phyloP scores from a whole-genome alignment of 2,329 filamentous ascomycete genomes.

The Daldinia sp. region DNA sequence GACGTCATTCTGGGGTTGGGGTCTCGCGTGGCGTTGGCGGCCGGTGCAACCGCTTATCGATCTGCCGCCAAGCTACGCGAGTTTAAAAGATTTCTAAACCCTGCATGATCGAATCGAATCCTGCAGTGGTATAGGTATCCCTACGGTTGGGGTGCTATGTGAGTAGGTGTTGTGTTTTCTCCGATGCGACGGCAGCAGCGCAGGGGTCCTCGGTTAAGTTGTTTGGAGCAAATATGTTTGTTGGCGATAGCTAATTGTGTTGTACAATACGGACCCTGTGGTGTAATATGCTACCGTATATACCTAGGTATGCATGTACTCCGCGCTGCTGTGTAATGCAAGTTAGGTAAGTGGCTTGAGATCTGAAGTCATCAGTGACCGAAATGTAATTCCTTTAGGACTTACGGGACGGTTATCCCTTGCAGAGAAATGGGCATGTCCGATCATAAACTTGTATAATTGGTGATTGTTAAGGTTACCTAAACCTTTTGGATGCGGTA shows the following conservation, averaged over 20 bases:
- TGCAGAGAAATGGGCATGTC: slow-evolving; percentile 1
- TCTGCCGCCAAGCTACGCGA: slow-evolving; percentile 18
- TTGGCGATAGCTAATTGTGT: not conserved
- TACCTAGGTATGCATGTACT: too few species aligned
- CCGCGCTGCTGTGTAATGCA: not conserved
- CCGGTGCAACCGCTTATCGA: slow-evolving; percentile 33
- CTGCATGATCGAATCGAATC: slow-evolving; percentile 8
- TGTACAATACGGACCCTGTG: too few species aligned
- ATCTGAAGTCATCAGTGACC: not conserved
- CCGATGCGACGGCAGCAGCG: not conserved
- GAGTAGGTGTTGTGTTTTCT: too few species aligned
- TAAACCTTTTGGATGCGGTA: not conserved
- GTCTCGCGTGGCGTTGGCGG: slow-evolving; percentile 19
- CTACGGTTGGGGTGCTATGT: too few species aligned
- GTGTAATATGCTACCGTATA: too few species aligned
- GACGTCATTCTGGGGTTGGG: slow-evolving; percentile 31
- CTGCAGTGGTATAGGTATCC: too few species aligned
- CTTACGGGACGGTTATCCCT: not conserved
- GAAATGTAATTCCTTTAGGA: not conserved
- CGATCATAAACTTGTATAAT: not conserved
- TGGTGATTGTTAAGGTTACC: slow-evolving; percentile 2
- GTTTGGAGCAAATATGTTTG: not conserved
- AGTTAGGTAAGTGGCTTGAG: not conserved
- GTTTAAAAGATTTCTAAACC: slow-evolving; percentile 3
- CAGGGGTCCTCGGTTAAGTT: not conserved